Conservation (phyloP, 2,329 filamentous ascomycete genomes). For the Neonectria magnoliae region DNA sequence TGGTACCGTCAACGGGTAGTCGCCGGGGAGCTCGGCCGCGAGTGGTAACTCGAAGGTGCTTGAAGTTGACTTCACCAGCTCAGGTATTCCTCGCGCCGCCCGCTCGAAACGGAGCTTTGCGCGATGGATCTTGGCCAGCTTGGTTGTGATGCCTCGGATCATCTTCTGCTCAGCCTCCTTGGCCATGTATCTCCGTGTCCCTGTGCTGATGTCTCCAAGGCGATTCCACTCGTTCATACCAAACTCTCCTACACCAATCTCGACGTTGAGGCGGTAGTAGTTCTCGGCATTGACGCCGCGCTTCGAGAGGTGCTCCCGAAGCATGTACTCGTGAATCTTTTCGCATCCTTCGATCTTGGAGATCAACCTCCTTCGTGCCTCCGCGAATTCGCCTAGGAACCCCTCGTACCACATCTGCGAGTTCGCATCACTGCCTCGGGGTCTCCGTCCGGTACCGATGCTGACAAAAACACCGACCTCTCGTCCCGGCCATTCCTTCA, state of each 20-base stretch:
- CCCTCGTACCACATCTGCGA: constrained; percentile 91
- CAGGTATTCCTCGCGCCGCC: constrained; percentile 53
- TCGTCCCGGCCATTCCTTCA: constrained; percentile 94
- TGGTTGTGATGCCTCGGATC: constrained; percentile 79
- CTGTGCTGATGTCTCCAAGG: constrained; percentile 93
- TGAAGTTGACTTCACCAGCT: constrained; percentile 55
- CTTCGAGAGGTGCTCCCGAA: constrained; percentile 78
- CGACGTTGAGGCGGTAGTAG: constrained; percentile 97
- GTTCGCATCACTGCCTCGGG: constrained; percentile 72
- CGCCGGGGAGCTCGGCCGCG: constrained; percentile 68
- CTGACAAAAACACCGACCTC: constrained; percentile 94
- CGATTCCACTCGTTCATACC: constrained; percentile 99
- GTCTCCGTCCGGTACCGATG: constrained; percentile 90
- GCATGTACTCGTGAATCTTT: constrained; percentile 87
- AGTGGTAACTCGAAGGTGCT: constrained; percentile 57
- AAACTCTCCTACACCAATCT: constrained; percentile 95
- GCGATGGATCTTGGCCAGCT: constrained; percentile 84
- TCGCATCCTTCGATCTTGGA: constrained; percentile 96
- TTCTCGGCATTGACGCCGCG: constrained; percentile 86
- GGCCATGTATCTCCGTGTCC: constrained; percentile 84
- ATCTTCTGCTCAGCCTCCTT: constrained; percentile 79
- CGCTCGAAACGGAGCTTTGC: constrained; percentile 76
- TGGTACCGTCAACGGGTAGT: constrained; percentile 56
- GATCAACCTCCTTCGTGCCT: constrained; percentile 85
- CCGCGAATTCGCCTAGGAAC: constrained; percentile 91